Base-by-base conservation (phyloP, 75 land plant species). In the Azolla pinnata region DNA sequence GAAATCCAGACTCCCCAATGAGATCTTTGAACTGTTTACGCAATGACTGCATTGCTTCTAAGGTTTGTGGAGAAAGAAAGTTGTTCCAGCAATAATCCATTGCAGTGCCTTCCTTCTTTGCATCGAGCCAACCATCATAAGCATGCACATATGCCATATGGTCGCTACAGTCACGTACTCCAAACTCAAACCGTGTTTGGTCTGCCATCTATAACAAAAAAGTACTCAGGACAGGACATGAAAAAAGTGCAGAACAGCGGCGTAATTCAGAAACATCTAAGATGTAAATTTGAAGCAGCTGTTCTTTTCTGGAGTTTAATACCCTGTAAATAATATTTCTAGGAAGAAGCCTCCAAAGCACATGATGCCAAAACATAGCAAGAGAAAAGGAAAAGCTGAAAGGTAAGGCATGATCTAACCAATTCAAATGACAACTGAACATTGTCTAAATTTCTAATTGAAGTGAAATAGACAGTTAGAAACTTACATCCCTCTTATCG, bases 141-240 rank as follows among this genome's bases (percentile, higher is more conserved):
- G 99, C 99, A 62, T 86, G 82, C 25, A 95, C 91, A 66, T 90
- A 85, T 47, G 93, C 96, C 79, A 95, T 85, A 62, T 95, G 99
- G 60, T 95, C 99, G 74, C 99, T 95, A 53, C 73, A 82, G 63
- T 88, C 96, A 60, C 78, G 76, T 19, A 84, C 87, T 49, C 97
- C 78, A 69, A 93, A 93, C 48, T 86, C 76, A 29, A 78, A 81
- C 74, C 79, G 90, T 29, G 86, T 86, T 66, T 71, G 72, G 20
- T 88, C 98, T 30, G 98, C 98, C 21, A 88, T 54, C 87, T 87
- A 57, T 18, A 8, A 18, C 1, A 57, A 55, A 29, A 8, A 8
- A 9, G 30, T 29, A 29, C 33, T 31, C 8, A 55, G 5, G 30
- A 25, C 5, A 55, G 5, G 21, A 10, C 14, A 10, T 55, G 33